Conservation (phyloP, 805 yeast genomes). For the Ogataea trehaloabstinens region DNA sequence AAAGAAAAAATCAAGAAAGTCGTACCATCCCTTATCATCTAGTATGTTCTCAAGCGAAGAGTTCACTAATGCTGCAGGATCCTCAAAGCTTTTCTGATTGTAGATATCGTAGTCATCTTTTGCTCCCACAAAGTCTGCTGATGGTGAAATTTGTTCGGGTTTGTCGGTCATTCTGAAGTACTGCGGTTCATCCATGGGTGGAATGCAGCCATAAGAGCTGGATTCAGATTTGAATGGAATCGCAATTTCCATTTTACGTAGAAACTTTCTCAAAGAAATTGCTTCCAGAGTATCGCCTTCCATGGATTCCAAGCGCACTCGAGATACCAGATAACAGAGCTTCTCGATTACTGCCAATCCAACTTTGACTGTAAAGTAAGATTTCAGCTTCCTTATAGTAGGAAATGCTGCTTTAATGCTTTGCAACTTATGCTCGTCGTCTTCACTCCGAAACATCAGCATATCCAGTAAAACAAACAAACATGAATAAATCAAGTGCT, state of each 20-base stretch:
- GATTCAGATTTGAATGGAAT: constrained; percentile 9
- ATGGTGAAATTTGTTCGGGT: neutral
- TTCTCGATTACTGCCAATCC: constrained; percentile 28
- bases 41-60: constrained; percentile 9
- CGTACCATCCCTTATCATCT: constrained; percentile 30
- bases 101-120: neutral
- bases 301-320: constrained; percentile 12
- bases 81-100: neutral
- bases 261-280: constrained; percentile 18
- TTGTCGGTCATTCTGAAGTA: constrained; percentile 14
- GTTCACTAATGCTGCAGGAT: neutral
- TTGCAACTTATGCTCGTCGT: constrained; percentile 18
- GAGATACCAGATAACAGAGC: constrained; percentile 19
- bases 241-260: constrained; percentile 18
- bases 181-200: constrained; percentile 13
- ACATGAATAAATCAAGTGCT: constrained; percentile 26
- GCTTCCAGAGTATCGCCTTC: constrained; percentile 16
- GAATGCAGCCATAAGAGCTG: constrained; percentile 5
- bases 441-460: constrained; percentile 23
- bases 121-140: neutral
- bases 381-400: constrained; percentile 14
- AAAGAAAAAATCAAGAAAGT: constrained; percentile 26
- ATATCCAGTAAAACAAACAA: constrained; percentile 25
- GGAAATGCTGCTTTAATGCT: constrained; percentile 19
- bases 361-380: constrained; percentile 24